A percentile compares a stretch with the other conserved stretches of the same genome.
Evolutionary conservation across 306 rosid genomes (phyloP).

Genomic region (Malus orientalis): DNA sequence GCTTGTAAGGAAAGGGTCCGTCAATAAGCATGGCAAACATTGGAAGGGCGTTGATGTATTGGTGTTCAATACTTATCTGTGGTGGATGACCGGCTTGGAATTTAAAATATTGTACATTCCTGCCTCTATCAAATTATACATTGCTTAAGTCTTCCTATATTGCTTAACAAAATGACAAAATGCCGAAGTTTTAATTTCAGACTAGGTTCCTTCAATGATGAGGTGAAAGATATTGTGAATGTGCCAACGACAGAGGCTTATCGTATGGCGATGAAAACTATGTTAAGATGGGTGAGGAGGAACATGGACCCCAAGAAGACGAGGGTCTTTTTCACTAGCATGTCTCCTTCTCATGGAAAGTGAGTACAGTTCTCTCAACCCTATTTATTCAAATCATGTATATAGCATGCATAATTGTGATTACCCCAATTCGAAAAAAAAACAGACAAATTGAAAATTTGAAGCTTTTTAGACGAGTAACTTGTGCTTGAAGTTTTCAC

Average conservation of each 20-base stretch:
- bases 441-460: neutral
- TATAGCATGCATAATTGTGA: neutral
- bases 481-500: neutral
- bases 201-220: slow-evolving; percentile 76
- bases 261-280: slow-evolving; percentile 88
- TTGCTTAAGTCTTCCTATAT: neutral
- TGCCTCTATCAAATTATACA: neutral
- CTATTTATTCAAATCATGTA: neutral
- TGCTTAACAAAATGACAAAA: neutral
- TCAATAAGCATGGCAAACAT: slow-evolving; percentile 68
- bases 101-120: slow-evolving; percentile 67
- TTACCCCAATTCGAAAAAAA: neutral
- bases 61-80: slow-evolving; percentile 84
- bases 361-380: slow-evolving; percentile 9
- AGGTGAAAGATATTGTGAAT: slow-evolving; percentile 61
- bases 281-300: slow-evolving; percentile 81
- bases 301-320: slow-evolving; percentile 82
- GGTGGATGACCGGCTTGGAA: slow-evolving; percentile 93
- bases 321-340: slow-evolving; percentile 97
- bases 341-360: slow-evolving; percentile 96
- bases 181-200: slow-evolving; percentile 21
- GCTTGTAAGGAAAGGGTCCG: slow-evolving; percentile 76
- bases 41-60: slow-evolving; percentile 88
- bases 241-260: slow-evolving; percentile 77
- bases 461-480: neutral